Conservation (phyloP, 2,329 filamentous ascomycete species). For the Madurella fahalii region DNA sequence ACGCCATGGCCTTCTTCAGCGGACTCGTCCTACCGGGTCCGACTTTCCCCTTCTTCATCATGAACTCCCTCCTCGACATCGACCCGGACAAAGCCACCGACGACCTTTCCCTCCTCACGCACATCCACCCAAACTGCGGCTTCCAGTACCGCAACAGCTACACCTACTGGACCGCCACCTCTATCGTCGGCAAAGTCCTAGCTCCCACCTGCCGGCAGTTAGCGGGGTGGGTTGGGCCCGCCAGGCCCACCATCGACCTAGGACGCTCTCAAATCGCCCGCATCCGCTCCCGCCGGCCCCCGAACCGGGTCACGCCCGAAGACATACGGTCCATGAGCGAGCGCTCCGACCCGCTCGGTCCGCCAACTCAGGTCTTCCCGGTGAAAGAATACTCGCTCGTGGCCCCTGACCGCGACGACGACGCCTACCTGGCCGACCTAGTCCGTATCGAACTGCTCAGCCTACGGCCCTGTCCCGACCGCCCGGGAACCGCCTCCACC, state of each 20-base stretch:
- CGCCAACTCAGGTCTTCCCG: constrained; percentile 57
- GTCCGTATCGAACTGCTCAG: constrained; percentile 66
- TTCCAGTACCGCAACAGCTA: constrained; percentile 72
- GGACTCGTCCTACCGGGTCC: constrained; percentile 67
- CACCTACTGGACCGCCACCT: constrained; percentile 71
- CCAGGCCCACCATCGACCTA: constrained; percentile 63
- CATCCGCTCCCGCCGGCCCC: constrained; percentile 57
- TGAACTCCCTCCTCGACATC: constrained; percentile 73
- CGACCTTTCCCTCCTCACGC: constrained; percentile 62
- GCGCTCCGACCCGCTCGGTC: constrained; percentile 66
- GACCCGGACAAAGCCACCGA: constrained; percentile 65
- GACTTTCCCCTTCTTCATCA: constrained; percentile 68
- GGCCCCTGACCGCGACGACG: constrained; percentile 47
- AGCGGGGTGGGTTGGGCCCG: constrained; percentile 71
- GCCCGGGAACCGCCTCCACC: constrained; percentile 30
- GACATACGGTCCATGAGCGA: constrained; percentile 64
- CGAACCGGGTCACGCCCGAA: constrained; percentile 50
- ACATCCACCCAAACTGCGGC: constrained; percentile 64
- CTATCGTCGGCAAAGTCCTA: constrained; percentile 71
- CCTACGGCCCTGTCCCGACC: constrained; percentile 43
- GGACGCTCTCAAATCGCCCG: constrained; percentile 65
- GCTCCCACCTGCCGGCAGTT: constrained; percentile 67
- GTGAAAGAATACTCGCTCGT: constrained; percentile 64
- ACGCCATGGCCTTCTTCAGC: constrained; percentile 74
- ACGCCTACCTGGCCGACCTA: constrained; percentile 53